phyloP scores from a whole-genome alignment of 345 rosid genomes.

The Hypericum perforatum region DNA sequence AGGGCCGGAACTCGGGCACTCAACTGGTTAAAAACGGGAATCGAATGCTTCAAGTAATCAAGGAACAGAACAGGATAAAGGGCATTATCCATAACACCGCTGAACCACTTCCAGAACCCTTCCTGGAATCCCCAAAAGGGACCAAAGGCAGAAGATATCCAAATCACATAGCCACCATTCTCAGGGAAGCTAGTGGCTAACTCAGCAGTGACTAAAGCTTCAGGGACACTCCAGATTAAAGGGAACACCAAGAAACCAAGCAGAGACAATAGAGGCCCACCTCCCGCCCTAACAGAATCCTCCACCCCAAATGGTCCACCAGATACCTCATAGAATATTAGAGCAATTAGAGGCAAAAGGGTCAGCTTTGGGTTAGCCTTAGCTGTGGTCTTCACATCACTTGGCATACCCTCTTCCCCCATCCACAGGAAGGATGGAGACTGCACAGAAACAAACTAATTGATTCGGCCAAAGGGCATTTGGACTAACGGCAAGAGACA shows the following conservation, averaged over 20 bases:
- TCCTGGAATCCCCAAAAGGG: slow-evolving; percentile 94
- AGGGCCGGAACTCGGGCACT: slow-evolving; percentile 74
- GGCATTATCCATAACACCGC: slow-evolving; percentile 96
- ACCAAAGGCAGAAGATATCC: slow-evolving; percentile 91
- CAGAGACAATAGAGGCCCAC: slow-evolving; percentile 77
- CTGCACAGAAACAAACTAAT: not conserved
- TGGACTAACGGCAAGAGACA: no score
- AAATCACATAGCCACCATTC: slow-evolving; percentile 84
- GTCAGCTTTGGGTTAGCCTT: slow-evolving; percentile 56
- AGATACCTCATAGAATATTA: slow-evolving; percentile 88
- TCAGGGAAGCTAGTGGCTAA: slow-evolving; percentile 85
- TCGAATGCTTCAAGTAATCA: slow-evolving; percentile 81
- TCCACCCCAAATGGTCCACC: slow-evolving; percentile 98
- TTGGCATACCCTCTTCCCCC: slow-evolving; percentile 51
- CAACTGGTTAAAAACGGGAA: slow-evolving; percentile 47
- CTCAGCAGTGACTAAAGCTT: slow-evolving; percentile 88
- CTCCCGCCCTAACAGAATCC: slow-evolving; percentile 78
- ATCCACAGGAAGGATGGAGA: slow-evolving; percentile 23
- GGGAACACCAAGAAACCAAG: slow-evolving; percentile 82
- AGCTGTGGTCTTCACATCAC: slow-evolving; percentile 21
- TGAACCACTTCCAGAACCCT: slow-evolving; percentile 96
- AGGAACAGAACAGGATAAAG: slow-evolving; percentile 79
- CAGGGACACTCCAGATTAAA: slow-evolving; percentile 82
- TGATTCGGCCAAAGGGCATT: no score
- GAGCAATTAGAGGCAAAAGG: slow-evolving; percentile 63